These are phyloP conservation scores for Zhuliangozyma blackwelliae DNA, from an alignment of 1,139 yeast species.

Conservation along the genomic window DNA sequence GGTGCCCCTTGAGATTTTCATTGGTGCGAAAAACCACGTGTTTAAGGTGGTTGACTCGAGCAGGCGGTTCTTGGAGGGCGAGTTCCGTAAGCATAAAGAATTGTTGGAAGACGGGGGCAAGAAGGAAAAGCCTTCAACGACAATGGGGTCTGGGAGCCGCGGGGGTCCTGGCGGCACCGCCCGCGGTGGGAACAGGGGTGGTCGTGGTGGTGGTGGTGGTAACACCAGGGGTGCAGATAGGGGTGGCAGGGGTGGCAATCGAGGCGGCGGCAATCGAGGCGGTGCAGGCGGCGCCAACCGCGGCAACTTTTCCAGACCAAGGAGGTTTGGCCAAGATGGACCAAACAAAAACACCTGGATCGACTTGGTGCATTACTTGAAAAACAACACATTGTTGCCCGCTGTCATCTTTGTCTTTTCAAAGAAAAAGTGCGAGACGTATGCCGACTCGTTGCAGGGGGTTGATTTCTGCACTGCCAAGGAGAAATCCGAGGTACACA, in stretches of 20 bases:
- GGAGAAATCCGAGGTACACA: constrained; percentile 86
- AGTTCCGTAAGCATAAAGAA: constrained; percentile 60
- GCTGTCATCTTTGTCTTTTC: constrained; percentile 93
- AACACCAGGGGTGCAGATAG: constrained; percentile 25
- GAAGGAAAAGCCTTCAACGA: constrained; percentile 29
- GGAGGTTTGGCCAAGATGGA: constrained; percentile 50
- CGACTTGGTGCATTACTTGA: constrained; percentile 68
- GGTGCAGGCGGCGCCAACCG: constrained; percentile 16
- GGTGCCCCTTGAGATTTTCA: constrained; percentile 81
- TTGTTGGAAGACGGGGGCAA: constrained; percentile 32
- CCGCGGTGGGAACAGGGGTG: constrained; percentile 32
- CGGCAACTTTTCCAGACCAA: constrained; percentile 25
- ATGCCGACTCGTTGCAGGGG: constrained; percentile 72
- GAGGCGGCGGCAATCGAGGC: constrained; percentile 12
- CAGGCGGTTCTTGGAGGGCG: constrained; percentile 61
- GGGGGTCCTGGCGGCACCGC: constrained; percentile 47
- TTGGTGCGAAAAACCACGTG: constrained; percentile 69
- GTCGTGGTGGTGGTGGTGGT: constrained; percentile 21
- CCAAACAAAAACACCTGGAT: constrained; percentile 81
- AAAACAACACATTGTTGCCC: constrained; percentile 67
- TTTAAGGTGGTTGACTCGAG: constrained; percentile 72
- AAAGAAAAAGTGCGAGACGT: constrained; percentile 88
- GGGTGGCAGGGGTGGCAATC: constrained; percentile 18
- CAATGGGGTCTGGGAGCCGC: constrained; percentile 41
- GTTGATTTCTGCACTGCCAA: constrained; percentile 76